Percentiles rank a stretch among this genome's conserved stretches.
Evolutionary conservation across 768 basidiomycete genomes (phyloP).

Genomic region (Russula sp.): DNA sequence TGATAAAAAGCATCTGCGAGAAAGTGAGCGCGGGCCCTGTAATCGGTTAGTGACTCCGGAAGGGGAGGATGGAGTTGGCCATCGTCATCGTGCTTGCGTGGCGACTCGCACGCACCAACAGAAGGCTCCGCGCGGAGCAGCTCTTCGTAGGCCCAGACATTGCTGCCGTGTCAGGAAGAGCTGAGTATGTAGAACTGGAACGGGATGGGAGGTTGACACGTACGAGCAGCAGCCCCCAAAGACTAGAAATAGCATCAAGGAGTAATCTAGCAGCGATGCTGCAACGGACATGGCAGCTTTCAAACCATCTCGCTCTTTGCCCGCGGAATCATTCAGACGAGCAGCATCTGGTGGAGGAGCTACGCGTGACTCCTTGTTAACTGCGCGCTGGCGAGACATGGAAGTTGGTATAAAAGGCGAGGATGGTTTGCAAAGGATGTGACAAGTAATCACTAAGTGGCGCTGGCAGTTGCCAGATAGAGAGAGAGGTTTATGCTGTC

Average conservation of each 20-base stretch:
- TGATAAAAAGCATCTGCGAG: constrained; percentile 76
- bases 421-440: too few relatives aligned
- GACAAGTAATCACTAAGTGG: too few relatives aligned
- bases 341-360: not conserved
- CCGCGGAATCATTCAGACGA: not conserved
- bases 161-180: constrained; percentile 33
- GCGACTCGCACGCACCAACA: constrained; percentile 41
- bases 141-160: constrained; percentile 73
- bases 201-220: constrained; percentile 26
- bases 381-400: constrained; percentile 16
- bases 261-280: constrained; percentile 31
- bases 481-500: not conserved
- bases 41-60: not conserved
- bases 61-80: not conserved
- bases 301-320: not conserved
- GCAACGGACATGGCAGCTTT: constrained; percentile 13
- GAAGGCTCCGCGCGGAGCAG: constrained; percentile 60
- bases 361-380: not conserved
- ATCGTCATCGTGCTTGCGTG: not conserved
- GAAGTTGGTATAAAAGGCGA: not conserved
- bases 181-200: not conserved
- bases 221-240: constrained; percentile 83
- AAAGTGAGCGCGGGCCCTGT: constrained; percentile 78
- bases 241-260: constrained; percentile 48
- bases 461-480: not conserved